Evolutionary conservation across 2,329 filamentous ascomycete genomes (phyloP).

Genomic region (Penicillium sp.): DNA sequence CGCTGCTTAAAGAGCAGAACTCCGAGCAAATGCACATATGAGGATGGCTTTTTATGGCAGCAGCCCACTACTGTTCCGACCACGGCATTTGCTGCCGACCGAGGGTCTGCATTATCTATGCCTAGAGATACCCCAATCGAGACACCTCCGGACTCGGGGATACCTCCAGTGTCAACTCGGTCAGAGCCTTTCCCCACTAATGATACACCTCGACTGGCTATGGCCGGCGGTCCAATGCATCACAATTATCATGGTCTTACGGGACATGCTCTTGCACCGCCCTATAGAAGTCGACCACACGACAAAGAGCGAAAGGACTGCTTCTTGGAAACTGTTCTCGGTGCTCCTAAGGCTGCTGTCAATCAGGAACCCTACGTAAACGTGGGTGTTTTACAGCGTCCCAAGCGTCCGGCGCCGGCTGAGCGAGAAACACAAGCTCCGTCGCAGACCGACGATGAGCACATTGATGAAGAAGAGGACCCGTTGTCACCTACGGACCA

Average conservation of each 20-base stretch:
- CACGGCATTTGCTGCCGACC: slow-evolving; percentile 19
- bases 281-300: slow-evolving; percentile 7
- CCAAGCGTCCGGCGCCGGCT: slow-evolving; percentile 13
- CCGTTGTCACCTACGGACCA: slow-evolving; percentile 26
- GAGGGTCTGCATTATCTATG: slow-evolving; percentile 17
- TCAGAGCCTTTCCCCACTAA: slow-evolving; percentile 11
- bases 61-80: slow-evolving; percentile 30
- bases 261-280: slow-evolving; percentile 1
- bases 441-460: slow-evolving; percentile 9
- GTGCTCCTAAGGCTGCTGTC: slow-evolving; percentile 28
- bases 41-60: slow-evolving; percentile 35
- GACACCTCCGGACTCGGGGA: slow-evolving; percentile 26
- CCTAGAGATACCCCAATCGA: slow-evolving; percentile 16
- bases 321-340: slow-evolving; percentile 31
- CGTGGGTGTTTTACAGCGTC: slow-evolving; percentile 24
- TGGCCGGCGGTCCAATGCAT: slow-evolving; percentile 5
- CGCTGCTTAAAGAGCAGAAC: slow-evolving; percentile 34
- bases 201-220: slow-evolving; percentile 1
- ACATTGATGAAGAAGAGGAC: slow-evolving; percentile 16
- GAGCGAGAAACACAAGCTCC: background rate
- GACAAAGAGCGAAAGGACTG: slow-evolving; percentile 23
- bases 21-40: slow-evolving; percentile 33
- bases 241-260: slow-evolving; percentile 4
- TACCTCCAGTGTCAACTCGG: slow-evolving; percentile 23
- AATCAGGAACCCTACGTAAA: slow-evolving; percentile 27